Base-by-base conservation (phyloP, 192 early-diverging fungal species). In the Coemansia pectinata region DNA sequence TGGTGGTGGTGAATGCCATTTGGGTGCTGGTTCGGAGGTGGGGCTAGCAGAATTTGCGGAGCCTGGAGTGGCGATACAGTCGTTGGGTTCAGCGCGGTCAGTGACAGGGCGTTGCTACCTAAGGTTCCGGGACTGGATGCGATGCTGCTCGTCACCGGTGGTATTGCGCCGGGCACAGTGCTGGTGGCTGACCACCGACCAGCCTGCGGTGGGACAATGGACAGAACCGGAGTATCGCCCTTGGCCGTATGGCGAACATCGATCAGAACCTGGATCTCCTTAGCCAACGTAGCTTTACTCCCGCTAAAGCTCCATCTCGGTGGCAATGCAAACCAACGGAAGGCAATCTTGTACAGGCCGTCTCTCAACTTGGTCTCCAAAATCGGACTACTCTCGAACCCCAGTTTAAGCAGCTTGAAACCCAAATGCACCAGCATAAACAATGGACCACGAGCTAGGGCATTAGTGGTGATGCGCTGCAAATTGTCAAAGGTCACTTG, bases 261-360 rank as follows among this genome's bases (percentile, higher is more conserved):
- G n/a, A 84, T 83, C 62, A 94, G 78, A 10, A 94, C 64, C 27
- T 85, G 88, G 62, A 89, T 85, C 69, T 91, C 90, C 14, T 78
- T 78, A 52, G 87, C 81, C 40, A 88, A 78, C 15, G 85, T 71
- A 44, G 86, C 87, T 66, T 85, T 91, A 75, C 87, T 90, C 8
- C 87, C 90, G 62, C 92, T 91, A 74, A 91, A 94, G 66, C 86
- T 87, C 92, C 92, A 94, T 67, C 90, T 87, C 9, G 95, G 90
- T 14, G 91, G 71, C 36, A 88, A 69, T 25, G 87, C 76, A 75
- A 95, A 98, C 94, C 94, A 96, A n/a, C 88, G 74, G 41, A 96
- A 90, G 1, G 92, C 91, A 63, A 91, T 73, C 10, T 77, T 65
- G 71, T 93, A 94, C 33, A 96, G 73, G 0, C 83, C 79, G 19